phyloP scores from a whole-genome alignment of 345 rosid genomes.

The Dovyalis caffra region DNA sequence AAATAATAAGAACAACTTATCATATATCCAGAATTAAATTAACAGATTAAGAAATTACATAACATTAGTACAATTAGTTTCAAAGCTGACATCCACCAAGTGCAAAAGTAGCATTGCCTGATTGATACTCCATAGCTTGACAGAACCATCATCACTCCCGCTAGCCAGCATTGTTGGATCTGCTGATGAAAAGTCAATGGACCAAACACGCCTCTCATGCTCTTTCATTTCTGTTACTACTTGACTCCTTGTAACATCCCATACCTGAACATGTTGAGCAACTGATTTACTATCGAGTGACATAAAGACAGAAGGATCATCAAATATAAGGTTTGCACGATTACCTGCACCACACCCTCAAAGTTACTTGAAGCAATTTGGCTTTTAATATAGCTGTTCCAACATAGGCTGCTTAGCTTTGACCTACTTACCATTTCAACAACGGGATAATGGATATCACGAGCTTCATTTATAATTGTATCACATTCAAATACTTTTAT shows the following conservation, averaged over 20 bases:
- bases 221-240: slow-evolving; percentile 76
- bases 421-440: slow-evolving; percentile 85
- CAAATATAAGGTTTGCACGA: slow-evolving; percentile 9
- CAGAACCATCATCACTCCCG: slow-evolving; percentile 91
- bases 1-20: slow-evolving; percentile 43
- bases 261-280: slow-evolving; percentile 47
- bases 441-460: slow-evolving; percentile 89
- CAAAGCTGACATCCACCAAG: slow-evolving; percentile 89
- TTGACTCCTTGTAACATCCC: slow-evolving; percentile 96
- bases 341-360: slow-evolving; percentile 95
- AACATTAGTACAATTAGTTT: slow-evolving; percentile 58
- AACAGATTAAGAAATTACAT: slow-evolving; percentile 40
- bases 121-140: slow-evolving; percentile 99
- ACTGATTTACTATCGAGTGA: slow-evolving; percentile 5
- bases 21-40: slow-evolving; percentile 34
- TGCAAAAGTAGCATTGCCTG: slow-evolving; percentile 92
- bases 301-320: slow-evolving; percentile 1
- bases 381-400: slow-evolving; percentile 90
- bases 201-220: slow-evolving; percentile 95
- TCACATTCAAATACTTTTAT: slow-evolving; percentile 90
- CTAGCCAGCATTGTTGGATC: slow-evolving; percentile 95
- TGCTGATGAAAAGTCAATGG: slow-evolving; percentile 81
- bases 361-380: slow-evolving; percentile 98
- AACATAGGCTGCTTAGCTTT: slow-evolving; percentile 82
- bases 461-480: slow-evolving; percentile 54